Evolutionary conservation across 140 eudicot genomes (phyloP).

Genomic region (Bidens hawaiensis): DNA sequence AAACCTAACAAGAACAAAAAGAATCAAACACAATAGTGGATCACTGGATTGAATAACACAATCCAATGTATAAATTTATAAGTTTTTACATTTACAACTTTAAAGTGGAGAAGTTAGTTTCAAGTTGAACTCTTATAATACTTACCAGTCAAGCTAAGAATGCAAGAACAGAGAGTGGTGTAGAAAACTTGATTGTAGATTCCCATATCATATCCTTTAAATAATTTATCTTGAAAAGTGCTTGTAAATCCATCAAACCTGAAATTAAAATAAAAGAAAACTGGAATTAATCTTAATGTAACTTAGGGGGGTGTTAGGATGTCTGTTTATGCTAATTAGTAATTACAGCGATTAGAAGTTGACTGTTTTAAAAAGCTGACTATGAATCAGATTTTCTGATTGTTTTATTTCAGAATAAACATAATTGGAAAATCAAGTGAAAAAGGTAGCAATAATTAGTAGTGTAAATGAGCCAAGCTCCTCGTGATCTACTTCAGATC

Average conservation of each 20-base stretch:
- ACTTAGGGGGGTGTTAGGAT: neutral
- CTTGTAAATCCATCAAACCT: constrained; percentile 99
- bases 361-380: neutral
- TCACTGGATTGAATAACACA: neutral
- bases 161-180: constrained; percentile 93
- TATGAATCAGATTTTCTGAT: neutral
- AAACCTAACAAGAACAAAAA: constrained; percentile 47
- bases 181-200: constrained; percentile 93
- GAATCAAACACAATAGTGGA: neutral
- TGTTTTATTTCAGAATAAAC: neutral
- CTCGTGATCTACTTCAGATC: too few relatives aligned
- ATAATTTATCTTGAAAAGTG: constrained; percentile 93
- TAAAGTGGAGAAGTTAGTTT: neutral
- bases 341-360: neutral
- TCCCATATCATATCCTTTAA: constrained; percentile 97
- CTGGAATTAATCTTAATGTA: neutral
- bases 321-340: neutral
- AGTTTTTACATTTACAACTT: neutral
- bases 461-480: too few relatives aligned
- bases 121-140: neutral
- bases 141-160: constrained; percentile 88
- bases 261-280: constrained; percentile 12
- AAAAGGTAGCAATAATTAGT: neutral
- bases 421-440: neutral
- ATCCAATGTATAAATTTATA: neutral